These are phyloP conservation scores for Meira nashicola DNA, from an alignment of 1,284 basidiomycete genomes.

Conservation along the genomic window DNA sequence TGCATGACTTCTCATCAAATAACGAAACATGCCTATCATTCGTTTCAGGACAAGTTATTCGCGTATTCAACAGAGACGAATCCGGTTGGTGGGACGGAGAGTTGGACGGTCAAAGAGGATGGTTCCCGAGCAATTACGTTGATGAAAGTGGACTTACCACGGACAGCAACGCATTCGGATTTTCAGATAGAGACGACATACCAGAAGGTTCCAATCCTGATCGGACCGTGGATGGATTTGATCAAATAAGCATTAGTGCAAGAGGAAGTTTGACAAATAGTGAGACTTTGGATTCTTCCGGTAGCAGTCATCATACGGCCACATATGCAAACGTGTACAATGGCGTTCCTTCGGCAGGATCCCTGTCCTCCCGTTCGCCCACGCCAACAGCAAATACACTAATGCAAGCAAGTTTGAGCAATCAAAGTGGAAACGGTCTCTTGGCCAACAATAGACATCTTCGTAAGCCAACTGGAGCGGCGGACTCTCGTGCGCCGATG, in stretches of 20 bases:
- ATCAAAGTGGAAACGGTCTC: background rate
- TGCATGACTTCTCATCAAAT: constrained; percentile 51
- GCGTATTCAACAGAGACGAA: constrained; percentile 75
- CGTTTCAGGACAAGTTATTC: constrained; percentile 80
- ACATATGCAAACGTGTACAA: background rate
- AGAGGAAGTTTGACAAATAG: background rate
- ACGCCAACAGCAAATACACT: constrained; percentile 20
- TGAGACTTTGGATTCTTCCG: background rate
- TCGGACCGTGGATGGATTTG: background rate
- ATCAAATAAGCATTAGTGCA: background rate
- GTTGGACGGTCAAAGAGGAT: constrained; percentile 64
- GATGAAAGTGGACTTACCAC: constrained; percentile 15
- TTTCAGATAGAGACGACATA: no score
- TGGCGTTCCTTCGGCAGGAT: background rate
- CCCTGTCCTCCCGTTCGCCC: constrained; percentile 21
- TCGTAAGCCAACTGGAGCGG: background rate
- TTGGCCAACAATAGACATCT: constrained; percentile 6
- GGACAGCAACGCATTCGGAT: background rate
- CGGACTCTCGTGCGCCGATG: constrained; percentile 17
- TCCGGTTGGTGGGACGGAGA: constrained; percentile 99
- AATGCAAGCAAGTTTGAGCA: background rate
- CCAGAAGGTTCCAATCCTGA: no score
- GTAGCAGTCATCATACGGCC: background rate
- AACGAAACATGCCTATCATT: constrained; percentile 71
- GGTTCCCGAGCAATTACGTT: constrained; percentile 80